Conservation (phyloP, 2,329 filamentous ascomycete genomes). For the Zelopaecilomyces penicillatus region DNA sequence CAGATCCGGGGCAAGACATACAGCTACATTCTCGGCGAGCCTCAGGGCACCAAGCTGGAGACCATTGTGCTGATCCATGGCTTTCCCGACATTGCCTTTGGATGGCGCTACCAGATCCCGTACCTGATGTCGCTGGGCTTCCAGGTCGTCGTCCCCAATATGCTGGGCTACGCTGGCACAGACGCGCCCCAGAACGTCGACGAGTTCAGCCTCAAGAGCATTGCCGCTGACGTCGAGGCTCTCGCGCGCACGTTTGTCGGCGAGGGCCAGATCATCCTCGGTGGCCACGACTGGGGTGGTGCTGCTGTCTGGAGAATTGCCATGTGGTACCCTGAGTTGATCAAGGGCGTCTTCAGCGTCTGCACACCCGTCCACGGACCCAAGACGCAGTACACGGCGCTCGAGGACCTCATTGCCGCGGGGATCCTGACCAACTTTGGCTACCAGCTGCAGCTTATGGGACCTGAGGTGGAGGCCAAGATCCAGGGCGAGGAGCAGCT, state of each 20-base stretch:
- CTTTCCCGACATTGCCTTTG: slow-evolving; percentile 74
- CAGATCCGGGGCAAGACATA: slow-evolving; percentile 63
- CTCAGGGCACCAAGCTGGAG: slow-evolving; percentile 33
- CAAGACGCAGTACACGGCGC: slow-evolving; percentile 39
- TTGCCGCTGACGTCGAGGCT: slow-evolving; percentile 66
- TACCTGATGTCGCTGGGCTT: slow-evolving; percentile 62
- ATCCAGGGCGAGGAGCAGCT: slow-evolving; percentile 54
- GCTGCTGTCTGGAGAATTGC: slow-evolving; percentile 65
- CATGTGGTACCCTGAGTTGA: slow-evolving; percentile 62
- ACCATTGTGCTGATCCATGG: slow-evolving; percentile 59
- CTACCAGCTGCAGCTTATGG: slow-evolving; percentile 77
- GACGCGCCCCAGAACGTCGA: slow-evolving; percentile 54
- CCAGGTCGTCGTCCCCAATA: slow-evolving; percentile 75
- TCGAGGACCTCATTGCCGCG: slow-evolving; percentile 50
- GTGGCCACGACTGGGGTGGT: slow-evolving; percentile 92
- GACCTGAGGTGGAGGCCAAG: slow-evolving; percentile 53
- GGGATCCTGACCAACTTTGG: slow-evolving; percentile 57
- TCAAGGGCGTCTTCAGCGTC: slow-evolving; percentile 68
- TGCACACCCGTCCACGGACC: slow-evolving; percentile 68
- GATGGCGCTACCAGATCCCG: slow-evolving; percentile 87
- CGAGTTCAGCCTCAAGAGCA: slow-evolving; percentile 63
- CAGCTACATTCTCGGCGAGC: slow-evolving; percentile 51
- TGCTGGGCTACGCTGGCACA: slow-evolving; percentile 78
- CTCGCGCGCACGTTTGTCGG: slow-evolving; percentile 51
- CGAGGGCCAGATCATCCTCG: slow-evolving; percentile 59